Percentiles rank a stretch among this genome's conserved stretches.
Evolutionary conservation across 2,329 filamentous ascomycete species (phyloP).

Genomic region (Neofusicoccum ribis): DNA sequence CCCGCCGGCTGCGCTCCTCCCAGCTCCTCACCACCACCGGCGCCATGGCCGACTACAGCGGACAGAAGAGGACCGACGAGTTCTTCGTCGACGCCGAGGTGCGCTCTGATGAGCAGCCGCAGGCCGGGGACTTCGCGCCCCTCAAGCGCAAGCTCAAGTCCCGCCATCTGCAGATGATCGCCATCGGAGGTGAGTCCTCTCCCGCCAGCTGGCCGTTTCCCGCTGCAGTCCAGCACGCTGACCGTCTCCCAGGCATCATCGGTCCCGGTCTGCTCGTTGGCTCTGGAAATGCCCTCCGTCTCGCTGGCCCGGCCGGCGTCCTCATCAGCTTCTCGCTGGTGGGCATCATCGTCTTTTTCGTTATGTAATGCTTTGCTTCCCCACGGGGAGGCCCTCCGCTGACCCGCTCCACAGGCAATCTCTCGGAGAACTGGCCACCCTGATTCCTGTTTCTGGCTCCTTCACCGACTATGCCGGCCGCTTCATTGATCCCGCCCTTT

Average conservation of each 20-base stretch:
- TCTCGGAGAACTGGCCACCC: conserved; percentile 25
- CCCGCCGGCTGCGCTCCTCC: not conserved
- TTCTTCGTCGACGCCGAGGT: not conserved
- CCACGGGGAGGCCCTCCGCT: not conserved
- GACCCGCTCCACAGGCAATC: conserved; percentile 22
- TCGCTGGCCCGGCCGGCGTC: conserved; percentile 23
- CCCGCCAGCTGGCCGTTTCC: not conserved
- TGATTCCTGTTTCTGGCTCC: conserved; percentile 24
- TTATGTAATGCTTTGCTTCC: conserved; percentile 22
- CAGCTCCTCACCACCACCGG: not conserved
- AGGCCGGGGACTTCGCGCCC: conserved; percentile 17
- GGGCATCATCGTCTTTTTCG: conserved; percentile 26
- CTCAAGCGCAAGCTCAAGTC: conserved; percentile 27
- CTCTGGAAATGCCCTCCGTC: conserved; percentile 24
- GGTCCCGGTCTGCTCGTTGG: conserved; percentile 25
- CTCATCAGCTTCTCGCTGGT: conserved; percentile 26
- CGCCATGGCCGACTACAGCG: not conserved
- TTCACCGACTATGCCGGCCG: conserved; percentile 25
- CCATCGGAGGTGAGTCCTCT: conserved; percentile 24
- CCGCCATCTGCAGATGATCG: conserved; percentile 28
- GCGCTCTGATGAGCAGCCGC: not conserved
- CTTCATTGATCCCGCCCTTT: conserved; percentile 24
- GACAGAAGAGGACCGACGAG: conserved; percentile 1
- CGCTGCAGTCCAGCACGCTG: not conserved
- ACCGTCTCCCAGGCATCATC: conserved; percentile 22